phyloP scores from a whole-genome alignment of 2,329 filamentous ascomycete species.

The Meredithiella fracta region DNA sequence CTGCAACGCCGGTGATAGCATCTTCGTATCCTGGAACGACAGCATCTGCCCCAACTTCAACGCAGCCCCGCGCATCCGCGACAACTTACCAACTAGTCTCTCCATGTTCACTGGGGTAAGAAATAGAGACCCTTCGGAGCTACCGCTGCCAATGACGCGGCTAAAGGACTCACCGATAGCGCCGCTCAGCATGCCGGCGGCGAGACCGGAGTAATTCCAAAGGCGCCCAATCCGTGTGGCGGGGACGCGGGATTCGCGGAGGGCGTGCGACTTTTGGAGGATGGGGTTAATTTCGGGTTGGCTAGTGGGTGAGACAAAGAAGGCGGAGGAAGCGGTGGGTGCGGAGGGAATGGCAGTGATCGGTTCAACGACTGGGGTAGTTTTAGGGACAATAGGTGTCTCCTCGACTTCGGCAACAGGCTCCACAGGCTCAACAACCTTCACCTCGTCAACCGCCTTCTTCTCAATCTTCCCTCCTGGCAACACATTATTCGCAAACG shows the following conservation, averaged over 20 bases:
- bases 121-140: constrained; percentile 51
- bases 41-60: constrained; percentile 96
- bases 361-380: constrained; percentile 16
- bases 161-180: constrained; percentile 74
- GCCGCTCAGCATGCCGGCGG: constrained; percentile 88
- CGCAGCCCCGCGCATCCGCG: constrained; percentile 92
- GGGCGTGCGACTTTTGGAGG: constrained; percentile 37
- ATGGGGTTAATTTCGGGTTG: constrained; percentile 13
- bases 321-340: background rate
- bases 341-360: constrained; percentile 22
- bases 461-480: constrained; percentile 5
- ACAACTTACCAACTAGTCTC: constrained; percentile 78
- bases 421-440: background rate
- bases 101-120: constrained; percentile 86
- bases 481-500: constrained; percentile 12
- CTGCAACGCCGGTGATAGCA: constrained; percentile 75
- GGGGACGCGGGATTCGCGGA: constrained; percentile 80
- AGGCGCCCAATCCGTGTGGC: constrained; percentile 72
- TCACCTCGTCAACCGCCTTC: constrained; percentile 2
- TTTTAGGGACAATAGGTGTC: background rate
- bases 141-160: constrained; percentile 53
- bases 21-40: constrained; percentile 93
- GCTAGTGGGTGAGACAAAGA: background rate
- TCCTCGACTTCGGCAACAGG: background rate
- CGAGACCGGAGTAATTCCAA: constrained; percentile 89